Evolutionary conservation across 1,284 basidiomycete species (phyloP).

Genomic region (Fomitopsis pinicola): DNA sequence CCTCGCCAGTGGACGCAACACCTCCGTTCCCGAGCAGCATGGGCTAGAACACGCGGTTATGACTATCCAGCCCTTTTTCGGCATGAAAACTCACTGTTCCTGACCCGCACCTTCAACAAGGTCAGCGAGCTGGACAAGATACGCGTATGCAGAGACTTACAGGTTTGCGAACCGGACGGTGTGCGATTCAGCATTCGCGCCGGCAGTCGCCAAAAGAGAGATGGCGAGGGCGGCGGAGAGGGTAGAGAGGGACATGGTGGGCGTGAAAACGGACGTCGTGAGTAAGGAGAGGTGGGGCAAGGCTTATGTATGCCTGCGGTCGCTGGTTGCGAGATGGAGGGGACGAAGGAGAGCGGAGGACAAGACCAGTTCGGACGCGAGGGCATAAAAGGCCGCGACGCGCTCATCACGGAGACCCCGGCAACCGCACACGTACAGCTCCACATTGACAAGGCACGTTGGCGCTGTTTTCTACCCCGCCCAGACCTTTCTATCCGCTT

Average conservation of each 20-base stretch:
- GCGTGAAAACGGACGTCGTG: conserved; percentile 13
- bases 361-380: conserved; percentile 6
- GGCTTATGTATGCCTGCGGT: conserved; percentile 11
- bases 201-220: conserved; percentile 20
- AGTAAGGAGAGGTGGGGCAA: conserved; percentile 14
- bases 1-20: conserved; percentile 29
- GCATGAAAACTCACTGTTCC: conserved; percentile 29
- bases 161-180: conserved; percentile 33
- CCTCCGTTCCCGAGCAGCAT: conserved; percentile 28
- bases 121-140: neutral
- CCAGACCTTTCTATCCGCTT: neutral
- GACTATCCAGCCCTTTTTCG: neutral
- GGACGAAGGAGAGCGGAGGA: conserved; percentile 12
- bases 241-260: conserved; percentile 28
- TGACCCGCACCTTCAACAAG: conserved; percentile 29
- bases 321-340: conserved; percentile 6
- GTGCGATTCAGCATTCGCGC: conserved; percentile 31
- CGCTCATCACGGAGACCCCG: conserved; percentile 13
- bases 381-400: conserved; percentile 4
- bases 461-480: neutral
- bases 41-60: conserved; percentile 21
- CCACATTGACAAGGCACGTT: neutral
- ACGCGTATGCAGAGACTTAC: conserved; percentile 18
- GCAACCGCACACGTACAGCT: conserved; percentile 5
- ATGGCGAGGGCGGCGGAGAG: conserved; percentile 22